A percentile compares a stretch with the other conserved stretches of the same genome.
Evolutionary conservation across 2,329 filamentous ascomycete genomes (phyloP).

Genomic region (Neurospora crassa): DNA sequence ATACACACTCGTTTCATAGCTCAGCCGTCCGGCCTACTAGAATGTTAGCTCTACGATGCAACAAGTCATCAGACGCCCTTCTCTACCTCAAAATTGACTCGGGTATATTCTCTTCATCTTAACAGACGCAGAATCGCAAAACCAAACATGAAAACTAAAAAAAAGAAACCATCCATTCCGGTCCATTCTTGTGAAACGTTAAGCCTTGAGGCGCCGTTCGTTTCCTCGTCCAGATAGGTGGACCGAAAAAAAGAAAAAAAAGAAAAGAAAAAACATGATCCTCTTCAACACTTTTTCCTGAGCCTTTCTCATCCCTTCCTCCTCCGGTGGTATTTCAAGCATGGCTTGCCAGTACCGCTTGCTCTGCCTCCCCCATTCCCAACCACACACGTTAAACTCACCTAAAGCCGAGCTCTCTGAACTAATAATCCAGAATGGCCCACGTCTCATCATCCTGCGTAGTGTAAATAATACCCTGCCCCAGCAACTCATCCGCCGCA

Average conservation of each 20-base stretch:
- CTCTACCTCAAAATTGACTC: neutral
- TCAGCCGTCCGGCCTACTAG: neutral
- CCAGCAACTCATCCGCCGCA: slow-evolving; percentile 73
- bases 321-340: neutral
- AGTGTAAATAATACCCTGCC: slow-evolving; percentile 69
- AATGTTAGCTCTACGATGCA: neutral
- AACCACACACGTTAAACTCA: neutral
- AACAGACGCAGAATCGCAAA: neutral
- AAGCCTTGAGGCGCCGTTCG: neutral
- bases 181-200: neutral
- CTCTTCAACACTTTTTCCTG: neutral
- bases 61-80: neutral
- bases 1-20: neutral
- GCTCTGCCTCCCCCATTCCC: neutral
- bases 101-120: neutral
- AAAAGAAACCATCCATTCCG: neutral
- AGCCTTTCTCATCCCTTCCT: neutral
- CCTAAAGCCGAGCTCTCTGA: neutral
- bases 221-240: neutral
- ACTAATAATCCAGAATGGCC: slow-evolving; percentile 64
- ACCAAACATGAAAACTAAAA: neutral
- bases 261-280: neutral
- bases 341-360: neutral
- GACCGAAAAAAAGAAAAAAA: neutral
- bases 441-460: slow-evolving; percentile 91